Conservation (phyloP, 2,329 filamentous ascomycete species). For the Didymella pinodella region DNA sequence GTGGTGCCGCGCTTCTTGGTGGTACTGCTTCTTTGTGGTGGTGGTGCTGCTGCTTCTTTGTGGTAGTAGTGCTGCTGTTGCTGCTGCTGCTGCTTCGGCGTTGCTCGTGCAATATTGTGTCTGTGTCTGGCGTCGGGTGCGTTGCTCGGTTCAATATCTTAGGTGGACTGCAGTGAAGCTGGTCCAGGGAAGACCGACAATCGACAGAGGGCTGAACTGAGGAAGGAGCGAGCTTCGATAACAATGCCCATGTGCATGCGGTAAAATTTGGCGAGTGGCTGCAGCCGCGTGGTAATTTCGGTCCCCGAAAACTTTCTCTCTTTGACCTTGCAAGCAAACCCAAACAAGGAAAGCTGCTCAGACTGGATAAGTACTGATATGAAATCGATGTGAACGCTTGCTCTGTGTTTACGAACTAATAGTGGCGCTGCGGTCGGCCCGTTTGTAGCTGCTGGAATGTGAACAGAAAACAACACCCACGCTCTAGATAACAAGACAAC, state of each 20-base stretch:
- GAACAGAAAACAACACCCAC: background rate
- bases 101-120: too few relatives aligned
- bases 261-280: background rate
- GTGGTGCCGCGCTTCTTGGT: too few relatives aligned
- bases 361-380: too few relatives aligned
- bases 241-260: background rate
- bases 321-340: background rate
- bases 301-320: background rate
- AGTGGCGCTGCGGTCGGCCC: background rate
- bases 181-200: too few relatives aligned
- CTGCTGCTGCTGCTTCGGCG: too few relatives aligned
- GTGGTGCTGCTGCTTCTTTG: too few relatives aligned
- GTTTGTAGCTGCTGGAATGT: background rate
- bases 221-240: background rate
- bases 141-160: too few relatives aligned
- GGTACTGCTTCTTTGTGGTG: too few relatives aligned
- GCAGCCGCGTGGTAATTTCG: background rate
- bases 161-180: too few relatives aligned
- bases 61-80: too few relatives aligned
- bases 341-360: background rate
- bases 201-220: background rate
- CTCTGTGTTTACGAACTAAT: background rate
- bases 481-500: background rate
- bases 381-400: too few relatives aligned
- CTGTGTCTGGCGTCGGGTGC: too few relatives aligned